Conservation (phyloP, 225 moss, liverwort and hornwort species). For the Physcomitrium patens region DNA sequence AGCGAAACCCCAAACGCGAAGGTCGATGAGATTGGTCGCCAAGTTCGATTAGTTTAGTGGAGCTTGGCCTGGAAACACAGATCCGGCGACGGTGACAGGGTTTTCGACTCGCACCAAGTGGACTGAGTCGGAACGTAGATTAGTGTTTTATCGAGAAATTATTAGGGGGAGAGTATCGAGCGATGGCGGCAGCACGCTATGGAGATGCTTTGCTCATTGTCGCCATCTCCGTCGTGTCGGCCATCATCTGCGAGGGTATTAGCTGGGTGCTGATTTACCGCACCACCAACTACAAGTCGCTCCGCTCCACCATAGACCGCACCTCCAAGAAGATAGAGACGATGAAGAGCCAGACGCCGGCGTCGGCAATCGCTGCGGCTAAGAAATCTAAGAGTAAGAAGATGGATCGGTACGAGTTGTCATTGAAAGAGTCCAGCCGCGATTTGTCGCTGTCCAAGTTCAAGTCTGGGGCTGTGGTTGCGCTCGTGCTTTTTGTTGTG, state of each 20-base stretch:
- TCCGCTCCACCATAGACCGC: slow-evolving; percentile 88
- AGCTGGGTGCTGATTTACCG: slow-evolving; percentile 96
- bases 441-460: slow-evolving; percentile 95
- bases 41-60: too few species aligned
- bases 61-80: too few species aligned
- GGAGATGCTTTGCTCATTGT: slow-evolving; percentile 87
- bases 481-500: slow-evolving; percentile 90
- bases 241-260: slow-evolving; percentile 93
- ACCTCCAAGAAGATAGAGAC: slow-evolving; percentile 93
- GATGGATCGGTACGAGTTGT: slow-evolving; percentile 96
- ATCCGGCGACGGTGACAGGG: too few species aligned
- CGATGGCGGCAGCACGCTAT: slow-evolving; percentile 55
- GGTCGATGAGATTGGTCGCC: too few species aligned
- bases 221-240: slow-evolving; percentile 85
- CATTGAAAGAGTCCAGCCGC: slow-evolving; percentile 85
- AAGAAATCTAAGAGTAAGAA: slow-evolving; percentile 86
- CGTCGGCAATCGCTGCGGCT: slow-evolving; percentile 35
- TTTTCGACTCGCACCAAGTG: too few species aligned
- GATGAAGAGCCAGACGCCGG: slow-evolving; percentile 74
- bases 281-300: slow-evolving; percentile 86
- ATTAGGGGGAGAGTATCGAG: not conserved
- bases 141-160: too few species aligned
- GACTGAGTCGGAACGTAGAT: too few species aligned
- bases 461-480: slow-evolving; percentile 95
- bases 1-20: too few species aligned